phyloP scores from a whole-genome alignment of 2,329 filamentous ascomycete genomes.

The Hymenotorrendiella dingleyae region DNA sequence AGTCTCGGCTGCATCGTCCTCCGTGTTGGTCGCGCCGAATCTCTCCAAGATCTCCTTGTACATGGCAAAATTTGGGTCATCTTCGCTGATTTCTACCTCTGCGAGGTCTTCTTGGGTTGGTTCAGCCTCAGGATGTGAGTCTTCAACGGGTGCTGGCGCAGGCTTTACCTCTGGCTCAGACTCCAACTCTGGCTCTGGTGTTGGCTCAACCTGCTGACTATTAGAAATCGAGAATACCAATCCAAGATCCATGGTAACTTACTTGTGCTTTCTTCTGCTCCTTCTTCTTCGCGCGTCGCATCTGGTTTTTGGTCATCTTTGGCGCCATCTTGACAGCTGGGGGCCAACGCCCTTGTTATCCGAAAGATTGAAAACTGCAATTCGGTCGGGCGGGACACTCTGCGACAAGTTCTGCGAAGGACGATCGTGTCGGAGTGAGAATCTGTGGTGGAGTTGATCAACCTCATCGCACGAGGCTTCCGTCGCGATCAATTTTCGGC shows the following conservation, averaged over 20 bases:
- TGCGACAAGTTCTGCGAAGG: no score
- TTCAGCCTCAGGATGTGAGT: not conserved
- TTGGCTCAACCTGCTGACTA: conserved; percentile 29
- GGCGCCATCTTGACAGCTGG: conserved; percentile 48
- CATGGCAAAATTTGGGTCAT: conserved; percentile 74
- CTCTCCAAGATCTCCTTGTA: conserved; percentile 78
- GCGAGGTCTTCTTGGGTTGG: conserved; percentile 32
- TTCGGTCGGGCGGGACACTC: no score
- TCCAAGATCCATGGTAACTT: conserved; percentile 8
- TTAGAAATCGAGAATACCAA: not conserved
- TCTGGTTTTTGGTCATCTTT: conserved; percentile 91
- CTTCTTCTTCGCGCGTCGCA: conserved; percentile 91
- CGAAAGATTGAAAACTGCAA: no score
- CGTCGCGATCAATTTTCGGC: not conserved
- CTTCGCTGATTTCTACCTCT: conserved; percentile 48
- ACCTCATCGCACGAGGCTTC: no score
- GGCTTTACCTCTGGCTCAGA: conserved; percentile 20
- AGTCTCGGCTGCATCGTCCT: conserved; percentile 59
- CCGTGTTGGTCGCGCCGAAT: conserved; percentile 61
- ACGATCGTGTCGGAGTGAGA: no score
- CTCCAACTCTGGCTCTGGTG: conserved; percentile 25
- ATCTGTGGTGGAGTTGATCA: no score
- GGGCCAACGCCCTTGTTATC: conserved; percentile 14
- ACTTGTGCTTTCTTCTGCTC: conserved; percentile 70
- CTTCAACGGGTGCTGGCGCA: conserved; percentile 18